Evolutionary conservation across 768 basidiomycete genomes (phyloP), one percentile per base, ranked within the genome.

Genomic region (Cystobasidium tubakii): DNA sequence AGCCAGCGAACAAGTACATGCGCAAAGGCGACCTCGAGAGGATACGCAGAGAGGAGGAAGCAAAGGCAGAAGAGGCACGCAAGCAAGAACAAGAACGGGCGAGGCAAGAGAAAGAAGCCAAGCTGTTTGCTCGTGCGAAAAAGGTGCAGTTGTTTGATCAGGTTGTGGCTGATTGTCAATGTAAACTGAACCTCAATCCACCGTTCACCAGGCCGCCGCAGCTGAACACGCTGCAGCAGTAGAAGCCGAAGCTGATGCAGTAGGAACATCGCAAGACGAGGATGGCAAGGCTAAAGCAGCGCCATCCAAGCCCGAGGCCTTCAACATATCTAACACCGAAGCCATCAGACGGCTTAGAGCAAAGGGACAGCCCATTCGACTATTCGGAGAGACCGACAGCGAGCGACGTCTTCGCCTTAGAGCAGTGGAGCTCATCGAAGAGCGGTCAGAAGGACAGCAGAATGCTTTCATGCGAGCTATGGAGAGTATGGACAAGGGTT

Each of bases 381-480:
- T 99, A 10, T 99, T 99, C 79, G 96, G 88, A 36, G 96, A 99
- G 81, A 87, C 88, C 0, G 96, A 99, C 83, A 92, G 93, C 83
- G 96, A 97, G 31, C 86, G 96, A 12, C 84, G 93, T 36, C 82
- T 97, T 17, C 87, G 96, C 17, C 83, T 99, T 17, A 87, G 96
- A 65, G 95, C 96, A 0, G 83, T 99, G 19, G 96, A 99, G 80
- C 86, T 99, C 43, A 90, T 97, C 70, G 96, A 99, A 79, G 86
- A 87, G 73, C 89, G 91, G 72, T 33, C 46, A 15, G 89, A 88
- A 29, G 91, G 92, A 0, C 91, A 92, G 81, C 66, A 80, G 60
- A 98, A 98, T 79, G 96, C 98, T 80, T 97, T 98, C 82, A 92
- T 80, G 76, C 79, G 81, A 50, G 82, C 83, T 21, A 62, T 85